Evolutionary conservation across 2,329 filamentous ascomycete genomes (phyloP).

Genomic region (Alternaria longipes): DNA sequence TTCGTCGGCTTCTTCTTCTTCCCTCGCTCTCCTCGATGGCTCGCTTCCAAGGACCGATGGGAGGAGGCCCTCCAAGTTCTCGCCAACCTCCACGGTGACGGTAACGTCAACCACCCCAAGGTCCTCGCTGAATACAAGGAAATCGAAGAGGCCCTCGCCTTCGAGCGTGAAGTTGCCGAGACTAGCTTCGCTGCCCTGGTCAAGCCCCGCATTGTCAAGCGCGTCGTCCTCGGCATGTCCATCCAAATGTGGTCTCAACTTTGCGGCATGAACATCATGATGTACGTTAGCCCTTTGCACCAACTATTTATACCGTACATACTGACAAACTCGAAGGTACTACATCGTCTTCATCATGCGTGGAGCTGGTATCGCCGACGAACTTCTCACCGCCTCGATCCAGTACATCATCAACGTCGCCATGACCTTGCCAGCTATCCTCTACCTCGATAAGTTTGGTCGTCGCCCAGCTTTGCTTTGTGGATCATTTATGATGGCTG

Average conservation of each 20-base stretch:
- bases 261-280: constrained; percentile 68
- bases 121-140: constrained; percentile 72
- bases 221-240: constrained; percentile 66
- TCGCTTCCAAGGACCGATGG: constrained; percentile 73
- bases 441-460: constrained; percentile 68
- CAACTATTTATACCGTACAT: not conserved
- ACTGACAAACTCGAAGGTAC: constrained; percentile 18
- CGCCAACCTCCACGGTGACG: constrained; percentile 66
- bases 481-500: constrained; percentile 67
- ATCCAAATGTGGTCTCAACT: constrained; percentile 69
- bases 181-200: constrained; percentile 62
- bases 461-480: constrained; percentile 66
- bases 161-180: constrained; percentile 63
- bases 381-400: constrained; percentile 68
- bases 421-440: constrained; percentile 67
- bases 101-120: constrained; percentile 65
- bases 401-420: constrained; percentile 72
- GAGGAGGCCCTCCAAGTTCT: constrained; percentile 67
- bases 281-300: constrained; percentile 35
- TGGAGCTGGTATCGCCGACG: constrained; percentile 64
- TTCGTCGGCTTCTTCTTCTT: constrained; percentile 54
- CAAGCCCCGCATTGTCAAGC: constrained; percentile 63
- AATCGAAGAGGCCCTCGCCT: constrained; percentile 64
- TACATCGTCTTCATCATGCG: constrained; percentile 71
- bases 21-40: constrained; percentile 70